These are phyloP conservation scores for Fagopyrum esculentum DNA, from an alignment of 148 eudicot species.

Conservation along the genomic window DNA sequence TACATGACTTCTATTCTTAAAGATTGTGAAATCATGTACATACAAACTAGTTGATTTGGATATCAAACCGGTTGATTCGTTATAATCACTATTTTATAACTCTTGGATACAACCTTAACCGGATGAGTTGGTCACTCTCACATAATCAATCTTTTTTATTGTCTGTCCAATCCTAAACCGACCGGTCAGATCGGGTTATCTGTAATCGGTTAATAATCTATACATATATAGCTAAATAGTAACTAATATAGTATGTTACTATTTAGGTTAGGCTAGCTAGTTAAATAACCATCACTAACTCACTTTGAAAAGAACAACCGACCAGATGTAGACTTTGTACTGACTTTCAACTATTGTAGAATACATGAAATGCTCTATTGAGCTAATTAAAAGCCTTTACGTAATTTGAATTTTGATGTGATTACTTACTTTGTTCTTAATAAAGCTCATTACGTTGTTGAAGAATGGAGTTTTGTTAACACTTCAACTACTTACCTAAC, in stretches of 20 bases:
- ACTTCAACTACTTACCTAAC: too few relatives aligned
- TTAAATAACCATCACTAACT: neutral
- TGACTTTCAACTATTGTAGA: neutral
- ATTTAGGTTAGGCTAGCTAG: neutral
- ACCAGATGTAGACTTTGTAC: neutral
- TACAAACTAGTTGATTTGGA: too few relatives aligned
- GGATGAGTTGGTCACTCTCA: too few relatives aligned
- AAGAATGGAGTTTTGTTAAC: neutral
- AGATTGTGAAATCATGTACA: too few relatives aligned
- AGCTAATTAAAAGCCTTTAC: neutral
- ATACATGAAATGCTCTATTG: neutral
- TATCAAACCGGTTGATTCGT: too few relatives aligned
- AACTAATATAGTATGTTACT: neutral
- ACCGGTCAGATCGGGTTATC: too few relatives aligned
- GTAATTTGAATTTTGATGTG: constrained; percentile 5
- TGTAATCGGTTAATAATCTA: too few relatives aligned
- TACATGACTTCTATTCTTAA: too few relatives aligned
- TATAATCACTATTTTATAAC: too few relatives aligned
- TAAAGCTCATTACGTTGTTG: neutral
- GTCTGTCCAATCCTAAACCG: too few relatives aligned
- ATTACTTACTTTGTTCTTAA: neutral
- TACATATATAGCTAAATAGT: neutral
- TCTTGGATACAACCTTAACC: too few relatives aligned
- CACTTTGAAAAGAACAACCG: constrained; percentile 1
- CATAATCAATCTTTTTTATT: too few relatives aligned